Conservation (phyloP, 257 asterid species). For the Leptodermis oblonga region DNA sequence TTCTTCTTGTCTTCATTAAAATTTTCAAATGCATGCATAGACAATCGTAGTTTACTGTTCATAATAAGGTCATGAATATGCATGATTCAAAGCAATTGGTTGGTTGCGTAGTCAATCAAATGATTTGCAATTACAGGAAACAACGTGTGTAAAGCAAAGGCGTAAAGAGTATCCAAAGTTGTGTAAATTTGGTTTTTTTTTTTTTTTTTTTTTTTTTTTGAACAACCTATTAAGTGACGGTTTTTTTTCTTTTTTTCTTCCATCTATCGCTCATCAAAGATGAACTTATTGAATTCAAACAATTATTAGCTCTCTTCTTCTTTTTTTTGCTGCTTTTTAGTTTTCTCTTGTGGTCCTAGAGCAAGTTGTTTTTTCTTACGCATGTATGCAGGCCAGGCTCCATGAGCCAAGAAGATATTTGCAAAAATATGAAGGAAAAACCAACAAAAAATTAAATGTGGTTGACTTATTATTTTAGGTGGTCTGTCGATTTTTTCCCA, state of each 20-base stretch:
- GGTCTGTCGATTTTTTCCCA: background rate
- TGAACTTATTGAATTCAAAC: background rate
- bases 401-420: background rate
- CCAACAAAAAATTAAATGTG: conserved; percentile 3
- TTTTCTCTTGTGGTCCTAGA: background rate
- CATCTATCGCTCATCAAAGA: background rate
- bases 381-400: background rate
- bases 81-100: background rate
- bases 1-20: background rate
- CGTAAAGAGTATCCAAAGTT: conserved; percentile 1
- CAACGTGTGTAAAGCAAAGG: conserved; percentile 7
- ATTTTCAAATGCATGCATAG: background rate
- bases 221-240: background rate
- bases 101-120: conserved; percentile 9
- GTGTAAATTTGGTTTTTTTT: background rate
- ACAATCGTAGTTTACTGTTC: background rate
- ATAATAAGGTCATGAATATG: background rate
- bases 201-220: too few relatives aligned
- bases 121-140: conserved; percentile 12
- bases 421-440: background rate
- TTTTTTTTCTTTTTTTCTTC: background rate
- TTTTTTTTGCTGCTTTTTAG: background rate
- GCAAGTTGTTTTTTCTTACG: background rate
- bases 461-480: conserved; percentile 8
- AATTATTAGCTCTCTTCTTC: background rate